Evolutionary conservation across 345 rosid genomes (phyloP).

Genomic region (Turnera subulata): DNA sequence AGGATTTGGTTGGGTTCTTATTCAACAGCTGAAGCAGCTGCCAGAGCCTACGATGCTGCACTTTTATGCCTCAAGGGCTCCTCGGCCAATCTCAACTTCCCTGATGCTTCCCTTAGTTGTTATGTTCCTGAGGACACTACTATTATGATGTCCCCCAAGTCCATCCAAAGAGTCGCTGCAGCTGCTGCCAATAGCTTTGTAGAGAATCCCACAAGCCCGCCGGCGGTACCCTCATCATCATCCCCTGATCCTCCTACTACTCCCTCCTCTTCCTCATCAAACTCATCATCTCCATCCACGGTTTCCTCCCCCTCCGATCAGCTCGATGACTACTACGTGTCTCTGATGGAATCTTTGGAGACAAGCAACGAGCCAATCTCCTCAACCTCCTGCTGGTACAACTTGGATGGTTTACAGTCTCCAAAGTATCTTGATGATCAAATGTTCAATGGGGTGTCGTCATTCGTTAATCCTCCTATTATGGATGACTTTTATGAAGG

Average conservation of each 20-base stretch:
- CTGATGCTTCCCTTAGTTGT: slow-evolving; percentile 32
- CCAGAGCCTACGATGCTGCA: slow-evolving; percentile 96
- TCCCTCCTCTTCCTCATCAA: slow-evolving; percentile 20
- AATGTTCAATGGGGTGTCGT: slow-evolving; percentile 33
- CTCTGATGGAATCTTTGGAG: slow-evolving; percentile 35
- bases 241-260: slow-evolving; percentile 18
- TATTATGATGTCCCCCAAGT: slow-evolving; percentile 69
- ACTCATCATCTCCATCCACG: slow-evolving; percentile 33
- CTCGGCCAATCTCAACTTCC: slow-evolving; percentile 77
- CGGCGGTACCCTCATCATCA: slow-evolving; percentile 8
- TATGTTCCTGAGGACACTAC: slow-evolving; percentile 37
- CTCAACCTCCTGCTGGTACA: slow-evolving; percentile 40
- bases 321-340: slow-evolving; percentile 40
- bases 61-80: slow-evolving; percentile 88
- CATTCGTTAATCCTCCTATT: slow-evolving; percentile 28
- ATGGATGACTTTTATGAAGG: slow-evolving; percentile 59
- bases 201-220: slow-evolving; percentile 16
- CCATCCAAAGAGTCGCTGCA: slow-evolving; percentile 83
- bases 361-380: slow-evolving; percentile 25
- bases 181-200: slow-evolving; percentile 51
- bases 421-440: slow-evolving; percentile 64
- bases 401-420: slow-evolving; percentile 43
- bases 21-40: slow-evolving; percentile 93
- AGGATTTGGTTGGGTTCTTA: slow-evolving; percentile 98
- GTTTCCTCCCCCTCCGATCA: slow-evolving; percentile 43